These are phyloP conservation scores for Penicillium aurantiogriseum DNA, from an alignment of 2,329 filamentous ascomycete genomes.

Conservation along the genomic window DNA sequence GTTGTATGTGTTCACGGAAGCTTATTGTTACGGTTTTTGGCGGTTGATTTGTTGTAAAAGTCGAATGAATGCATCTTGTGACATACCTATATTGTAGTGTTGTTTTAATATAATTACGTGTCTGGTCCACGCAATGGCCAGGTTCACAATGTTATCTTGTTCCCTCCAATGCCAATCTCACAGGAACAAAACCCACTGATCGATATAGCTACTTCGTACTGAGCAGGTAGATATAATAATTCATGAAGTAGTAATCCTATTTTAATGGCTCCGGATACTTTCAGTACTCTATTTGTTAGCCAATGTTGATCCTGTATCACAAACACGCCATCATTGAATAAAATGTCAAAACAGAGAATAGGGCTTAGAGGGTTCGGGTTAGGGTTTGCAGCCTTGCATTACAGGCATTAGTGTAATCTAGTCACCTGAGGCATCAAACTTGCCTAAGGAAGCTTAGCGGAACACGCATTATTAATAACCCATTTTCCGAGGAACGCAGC, in stretches of 20 bases:
- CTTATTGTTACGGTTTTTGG: conserved; percentile 10
- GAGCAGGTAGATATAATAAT: background rate
- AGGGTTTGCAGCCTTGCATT: background rate
- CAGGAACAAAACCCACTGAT: background rate
- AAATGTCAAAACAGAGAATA: too few species aligned
- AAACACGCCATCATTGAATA: too few species aligned
- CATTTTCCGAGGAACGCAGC: background rate
- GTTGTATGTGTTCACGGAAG: conserved; percentile 2
- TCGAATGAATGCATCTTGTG: conserved; percentile 14
- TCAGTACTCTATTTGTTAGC: too few species aligned
- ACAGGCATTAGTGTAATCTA: background rate
- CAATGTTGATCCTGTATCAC: too few species aligned
- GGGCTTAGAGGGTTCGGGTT: background rate
- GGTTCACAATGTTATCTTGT: background rate
- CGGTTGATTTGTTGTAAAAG: conserved; percentile 11
- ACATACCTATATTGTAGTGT: conserved; percentile 2
- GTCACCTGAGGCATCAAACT: background rate
- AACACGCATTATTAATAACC: background rate
- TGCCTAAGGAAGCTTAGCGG: background rate
- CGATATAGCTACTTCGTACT: background rate
- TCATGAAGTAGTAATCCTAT: background rate
- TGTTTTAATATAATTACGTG: conserved; percentile 14
- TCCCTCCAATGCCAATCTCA: background rate
- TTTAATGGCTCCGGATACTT: background rate
- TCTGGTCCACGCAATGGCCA: conserved; percentile 1